Evolutionary conservation across 164 flowering plant genomes (phyloP).

Genomic region (Dillenia suffruticosa): DNA sequence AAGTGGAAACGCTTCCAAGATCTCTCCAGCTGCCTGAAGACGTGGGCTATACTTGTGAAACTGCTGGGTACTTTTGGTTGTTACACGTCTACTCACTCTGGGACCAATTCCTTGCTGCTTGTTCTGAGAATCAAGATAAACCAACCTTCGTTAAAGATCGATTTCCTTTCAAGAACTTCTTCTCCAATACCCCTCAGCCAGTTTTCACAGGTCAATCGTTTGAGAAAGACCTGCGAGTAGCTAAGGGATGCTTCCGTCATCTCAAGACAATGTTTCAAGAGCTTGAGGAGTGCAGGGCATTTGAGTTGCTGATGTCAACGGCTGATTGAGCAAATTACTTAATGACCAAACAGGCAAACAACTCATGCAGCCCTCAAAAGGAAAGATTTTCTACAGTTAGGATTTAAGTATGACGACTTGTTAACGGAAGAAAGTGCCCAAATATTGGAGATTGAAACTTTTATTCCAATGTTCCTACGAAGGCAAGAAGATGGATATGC

Average conservation of each 20-base stretch:
- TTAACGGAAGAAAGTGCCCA: constrained; percentile 99
- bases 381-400: constrained; percentile 90
- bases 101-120: constrained; percentile 92
- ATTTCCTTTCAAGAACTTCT: constrained; percentile 88
- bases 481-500: constrained; percentile 98
- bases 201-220: constrained; percentile 83
- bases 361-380: constrained; percentile 98
- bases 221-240: constrained; percentile 89
- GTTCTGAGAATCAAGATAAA: constrained; percentile 61
- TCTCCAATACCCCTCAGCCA: constrained; percentile 68
- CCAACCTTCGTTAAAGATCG: constrained; percentile 73
- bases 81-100: constrained; percentile 96
- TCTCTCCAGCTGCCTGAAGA: constrained; percentile 94
- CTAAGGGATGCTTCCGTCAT: constrained; percentile 91
- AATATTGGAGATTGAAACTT: constrained; percentile 94
- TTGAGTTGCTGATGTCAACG: constrained; percentile 93
- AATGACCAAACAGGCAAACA: constrained; percentile 97
- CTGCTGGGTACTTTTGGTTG: constrained; percentile 98
- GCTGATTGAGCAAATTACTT: constrained; percentile 95
- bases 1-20: constrained; percentile 93
- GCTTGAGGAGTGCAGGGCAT: constrained; percentile 96
- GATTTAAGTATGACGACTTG: constrained; percentile 94
- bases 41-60: constrained; percentile 99
- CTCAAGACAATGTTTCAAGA: constrained; percentile 91
- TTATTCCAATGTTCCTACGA: constrained; percentile 96